Conservation (phyloP, 164 flowering plant species). For the Umbilicus rupestris region DNA sequence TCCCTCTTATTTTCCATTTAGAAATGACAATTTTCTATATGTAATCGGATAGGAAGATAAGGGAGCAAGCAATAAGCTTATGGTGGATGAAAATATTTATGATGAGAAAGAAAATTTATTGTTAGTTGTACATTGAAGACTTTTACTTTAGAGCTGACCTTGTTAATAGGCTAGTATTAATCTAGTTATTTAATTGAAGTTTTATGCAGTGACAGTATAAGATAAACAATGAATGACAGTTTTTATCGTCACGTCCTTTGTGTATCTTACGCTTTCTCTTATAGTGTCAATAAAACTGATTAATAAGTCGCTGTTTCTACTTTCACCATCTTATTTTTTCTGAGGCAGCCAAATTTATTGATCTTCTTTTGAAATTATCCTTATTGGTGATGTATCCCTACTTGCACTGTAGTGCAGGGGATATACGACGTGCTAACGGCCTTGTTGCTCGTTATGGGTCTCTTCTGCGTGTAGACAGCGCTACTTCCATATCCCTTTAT, state of each 20-base stretch:
- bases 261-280: too few relatives aligned
- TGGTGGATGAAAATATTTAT: not conserved
- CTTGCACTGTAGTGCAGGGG: slow-evolving; percentile 54
- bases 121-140: not conserved
- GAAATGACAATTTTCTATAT: too few relatives aligned
- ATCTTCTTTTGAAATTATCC: not conserved
- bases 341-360: not conserved
- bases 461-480: slow-evolving; percentile 40
- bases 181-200: too few relatives aligned
- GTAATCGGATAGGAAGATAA: not conserved
- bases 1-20: too few relatives aligned
- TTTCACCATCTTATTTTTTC: not conserved
- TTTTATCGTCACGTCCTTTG: not conserved
- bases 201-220: not conserved
- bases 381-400: slow-evolving; percentile 14
- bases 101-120: not conserved
- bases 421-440: slow-evolving; percentile 73
- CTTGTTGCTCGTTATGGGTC: slow-evolving; percentile 61
- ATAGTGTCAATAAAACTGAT: not conserved
- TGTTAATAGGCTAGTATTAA: too few relatives aligned
- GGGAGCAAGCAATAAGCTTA: not conserved
- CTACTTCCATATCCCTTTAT: slow-evolving; percentile 37
- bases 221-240: too few relatives aligned
- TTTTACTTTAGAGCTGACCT: not conserved
- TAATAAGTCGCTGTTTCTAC: not conserved